A percentile compares a stretch with the other conserved stretches of the same genome.
Evolutionary conservation across 345 rosid species (phyloP).

Genomic region (Adansonia digitata): DNA sequence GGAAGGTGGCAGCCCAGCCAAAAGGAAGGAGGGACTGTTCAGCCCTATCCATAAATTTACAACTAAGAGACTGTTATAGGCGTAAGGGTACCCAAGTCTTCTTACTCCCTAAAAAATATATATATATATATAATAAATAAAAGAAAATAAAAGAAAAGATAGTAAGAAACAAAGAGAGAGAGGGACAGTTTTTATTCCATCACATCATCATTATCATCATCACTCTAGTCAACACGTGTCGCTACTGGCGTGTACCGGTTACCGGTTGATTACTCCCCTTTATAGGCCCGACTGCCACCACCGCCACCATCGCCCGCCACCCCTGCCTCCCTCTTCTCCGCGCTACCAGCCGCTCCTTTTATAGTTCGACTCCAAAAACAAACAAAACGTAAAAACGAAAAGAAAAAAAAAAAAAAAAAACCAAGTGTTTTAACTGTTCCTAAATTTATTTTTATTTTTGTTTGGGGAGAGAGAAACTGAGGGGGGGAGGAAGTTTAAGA

Average conservation of each 20-base stretch:
- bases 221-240: slow-evolving; percentile 39
- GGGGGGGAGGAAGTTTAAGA: slow-evolving; percentile 21
- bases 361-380: neutral
- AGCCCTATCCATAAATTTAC: neutral
- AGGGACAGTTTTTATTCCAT: slow-evolving; percentile 7
- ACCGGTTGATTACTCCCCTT: slow-evolving; percentile 10
- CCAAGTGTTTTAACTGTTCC: neutral
- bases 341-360: neutral
- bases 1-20: neutral
- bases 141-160: neutral
- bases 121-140: too few relatives aligned
- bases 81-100: slow-evolving; percentile 17
- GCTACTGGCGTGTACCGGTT: slow-evolving; percentile 20
- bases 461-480: neutral
- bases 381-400: neutral
- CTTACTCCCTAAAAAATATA: neutral
- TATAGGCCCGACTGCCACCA: slow-evolving; percentile 17
- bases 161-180: neutral
- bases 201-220: neutral
- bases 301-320: neutral
- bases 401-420: too few relatives aligned
- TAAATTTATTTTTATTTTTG: neutral
- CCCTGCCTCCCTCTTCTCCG: neutral
- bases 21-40: neutral
- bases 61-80: slow-evolving; percentile 4